Evolutionary conservation across 352 stramenopile genomes (phyloP).

Genomic region (Globisporangium recalcitrans): DNA sequence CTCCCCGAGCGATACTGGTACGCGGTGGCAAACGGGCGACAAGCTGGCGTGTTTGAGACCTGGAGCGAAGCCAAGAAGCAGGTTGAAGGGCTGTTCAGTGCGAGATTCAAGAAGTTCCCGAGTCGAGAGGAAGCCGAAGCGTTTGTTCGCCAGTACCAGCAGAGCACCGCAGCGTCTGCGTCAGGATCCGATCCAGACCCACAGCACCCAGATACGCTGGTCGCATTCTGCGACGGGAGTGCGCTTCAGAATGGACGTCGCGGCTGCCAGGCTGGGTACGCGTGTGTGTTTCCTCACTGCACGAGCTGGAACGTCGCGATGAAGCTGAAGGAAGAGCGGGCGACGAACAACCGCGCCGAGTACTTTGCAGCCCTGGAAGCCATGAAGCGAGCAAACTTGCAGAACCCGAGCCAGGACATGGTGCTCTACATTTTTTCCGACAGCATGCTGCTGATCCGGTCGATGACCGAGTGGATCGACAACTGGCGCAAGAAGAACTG

Average conservation of each 20-base stretch:
- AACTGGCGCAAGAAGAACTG: constrained; percentile 60
- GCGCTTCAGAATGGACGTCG: constrained; percentile 55
- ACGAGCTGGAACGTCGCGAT: constrained; percentile 57
- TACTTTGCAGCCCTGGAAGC: constrained; percentile 30
- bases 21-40: constrained; percentile 43
- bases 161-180: background rate
- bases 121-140: constrained; percentile 16
- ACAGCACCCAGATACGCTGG: constrained; percentile 39
- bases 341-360: constrained; percentile 32
- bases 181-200: constrained; percentile 36
- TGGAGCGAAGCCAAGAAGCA: constrained; percentile 53
- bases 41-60: constrained; percentile 48
- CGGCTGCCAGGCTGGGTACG: constrained; percentile 53
- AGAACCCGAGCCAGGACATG: constrained; percentile 27
- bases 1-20: constrained; percentile 30
- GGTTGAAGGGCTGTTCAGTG: constrained; percentile 44
- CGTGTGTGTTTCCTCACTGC: constrained; percentile 71
- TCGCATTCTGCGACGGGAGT: constrained; percentile 78
- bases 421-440: constrained; percentile 74
- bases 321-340: constrained; percentile 34
- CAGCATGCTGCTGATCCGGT: constrained; percentile 74
- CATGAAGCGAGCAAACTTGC: constrained; percentile 60
- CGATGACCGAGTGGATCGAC: constrained; percentile 71
- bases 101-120: constrained; percentile 54
- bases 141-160: constrained; percentile 9